Conservation (phyloP, 805 yeast species). For the Saccharomycopsis schoenii region DNA sequence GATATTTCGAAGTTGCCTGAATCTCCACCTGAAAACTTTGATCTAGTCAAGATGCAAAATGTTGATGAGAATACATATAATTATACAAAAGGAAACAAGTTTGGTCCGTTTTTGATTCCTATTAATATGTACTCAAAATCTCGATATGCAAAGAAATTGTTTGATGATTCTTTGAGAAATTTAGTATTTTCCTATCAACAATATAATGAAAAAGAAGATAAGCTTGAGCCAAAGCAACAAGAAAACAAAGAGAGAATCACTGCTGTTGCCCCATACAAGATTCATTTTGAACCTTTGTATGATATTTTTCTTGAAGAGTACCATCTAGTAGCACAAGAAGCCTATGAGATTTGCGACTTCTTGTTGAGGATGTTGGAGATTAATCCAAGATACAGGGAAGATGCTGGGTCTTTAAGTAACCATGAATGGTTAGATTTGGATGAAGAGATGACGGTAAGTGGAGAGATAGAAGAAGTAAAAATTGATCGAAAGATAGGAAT, state of each 20-base stretch:
- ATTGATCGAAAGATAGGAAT: conserved; percentile 21
- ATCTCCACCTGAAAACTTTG: conserved; percentile 14
- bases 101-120: conserved; percentile 19
- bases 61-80: conserved; percentile 6
- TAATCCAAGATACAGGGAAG: conserved; percentile 41
- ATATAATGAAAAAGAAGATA: background rate
- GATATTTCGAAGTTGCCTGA: conserved; percentile 4
- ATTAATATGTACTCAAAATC: conserved; percentile 11
- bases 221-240: background rate
- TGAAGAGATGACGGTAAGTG: background rate
- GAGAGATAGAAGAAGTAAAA: conserved; percentile 8
- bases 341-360: conserved; percentile 31
- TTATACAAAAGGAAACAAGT: conserved; percentile 10
- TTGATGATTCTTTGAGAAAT: conserved; percentile 2
- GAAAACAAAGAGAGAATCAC: background rate
- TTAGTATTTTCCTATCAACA: background rate
- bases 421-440: conserved; percentile 31
- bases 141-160: conserved; percentile 5
- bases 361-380: conserved; percentile 40
- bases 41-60: conserved; percentile 6
- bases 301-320: conserved; percentile 6
- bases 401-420: conserved; percentile 42
- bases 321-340: conserved; percentile 3
- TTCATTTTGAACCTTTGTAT: conserved; percentile 1
- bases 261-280: background rate